Base-by-base conservation (phyloP, 139 green algal genomes). In the Chlamydomonas sphaeroides region DNA sequence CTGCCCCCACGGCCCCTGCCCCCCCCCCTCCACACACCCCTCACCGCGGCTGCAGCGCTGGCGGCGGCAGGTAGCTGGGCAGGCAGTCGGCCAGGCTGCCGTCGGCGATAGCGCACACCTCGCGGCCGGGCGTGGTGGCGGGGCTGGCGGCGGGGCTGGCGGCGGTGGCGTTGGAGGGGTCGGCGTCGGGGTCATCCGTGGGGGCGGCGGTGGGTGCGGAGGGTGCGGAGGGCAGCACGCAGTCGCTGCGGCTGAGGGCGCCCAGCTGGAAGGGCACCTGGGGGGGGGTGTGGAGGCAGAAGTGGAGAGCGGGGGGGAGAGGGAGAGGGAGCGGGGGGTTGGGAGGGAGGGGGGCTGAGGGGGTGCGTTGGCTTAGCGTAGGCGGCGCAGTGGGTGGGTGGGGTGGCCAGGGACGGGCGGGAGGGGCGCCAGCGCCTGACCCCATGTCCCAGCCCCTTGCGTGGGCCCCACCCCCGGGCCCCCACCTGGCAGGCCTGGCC, bases 11-110 rank as follows among this genome's bases (percentile, higher is more conserved):
- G 3, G 28, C 65, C 26, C 28, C 26, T 23, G 28, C 67, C 26
- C 41, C 42, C 10, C 3, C 5, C 30, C 42, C 30, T 8, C 14
- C 5, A 74, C 67, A 26, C 25, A n/a, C n/a, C n/a, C 57, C 78
- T 1, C 66, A 84, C 78, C 78, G 68, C 20, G 78, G 66, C 78
- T 84, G 78, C 59, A 85, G 79, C 4, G 41, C 57, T 30, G 68
- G 49, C 21, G 78, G 78, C 11, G 67, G 51, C 66, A 51, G 17
- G 41, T 78, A 78, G 11, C 41, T 48, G 53, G 78, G 67, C 49
- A 78, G 53, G n/a, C 78, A 84, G 26, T 20, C 5, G 8, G 32
- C 38, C 66, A 76, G 68, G 1, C 17, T 28, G 30, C 66, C 66
- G 15, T 45, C 67, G 3, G 30, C 65, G 53, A 68, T 38, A 23